phyloP scores from a whole-genome alignment of 768 basidiomycete genomes.

The Trichaptum fuscoviolaceum region DNA sequence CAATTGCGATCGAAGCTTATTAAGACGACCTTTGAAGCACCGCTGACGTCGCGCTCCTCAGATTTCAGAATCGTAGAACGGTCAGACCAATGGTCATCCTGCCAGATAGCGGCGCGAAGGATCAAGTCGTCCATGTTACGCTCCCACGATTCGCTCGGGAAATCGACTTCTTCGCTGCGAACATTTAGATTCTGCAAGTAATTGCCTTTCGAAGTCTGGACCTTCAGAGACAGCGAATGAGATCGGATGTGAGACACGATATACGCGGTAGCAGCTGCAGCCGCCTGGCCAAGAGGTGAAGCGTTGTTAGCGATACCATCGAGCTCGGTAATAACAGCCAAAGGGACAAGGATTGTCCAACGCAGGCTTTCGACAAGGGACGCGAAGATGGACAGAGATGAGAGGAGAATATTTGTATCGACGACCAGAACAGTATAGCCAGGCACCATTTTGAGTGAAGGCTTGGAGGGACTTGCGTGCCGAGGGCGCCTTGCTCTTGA shows the following conservation, averaged over 20 bases:
- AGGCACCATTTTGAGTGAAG: conserved; percentile 54
- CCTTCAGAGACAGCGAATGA: conserved; percentile 75
- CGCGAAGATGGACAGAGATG: conserved; percentile 67
- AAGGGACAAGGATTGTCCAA: conserved; percentile 89
- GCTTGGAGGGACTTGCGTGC: conserved; percentile 28
- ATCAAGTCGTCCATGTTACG: conserved; percentile 95
- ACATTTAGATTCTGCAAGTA: conserved; percentile 81
- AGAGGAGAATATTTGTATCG: conserved; percentile 93
- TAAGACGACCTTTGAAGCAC: conserved; percentile 77
- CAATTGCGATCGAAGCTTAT: conserved; percentile 90
- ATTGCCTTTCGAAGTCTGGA: conserved; percentile 93
- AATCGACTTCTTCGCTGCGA: conserved; percentile 80
- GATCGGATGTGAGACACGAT: conserved; percentile 72
- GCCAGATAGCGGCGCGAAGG: conserved; percentile 88
- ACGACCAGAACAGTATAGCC: conserved; percentile 90
- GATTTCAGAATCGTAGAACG: conserved; percentile 65
- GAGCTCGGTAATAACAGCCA: conserved; percentile 95
- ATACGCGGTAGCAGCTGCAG: conserved; percentile 67
- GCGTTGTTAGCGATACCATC: conserved; percentile 77
- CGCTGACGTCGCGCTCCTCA: conserved; percentile 32
- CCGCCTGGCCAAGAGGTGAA: conserved; percentile 66
- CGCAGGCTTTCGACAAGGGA: conserved; percentile 71
- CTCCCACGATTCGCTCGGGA: conserved; percentile 46
- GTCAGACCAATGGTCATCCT: conserved; percentile 88
- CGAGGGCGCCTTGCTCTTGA: conserved; percentile 24